Base-by-base conservation (phyloP, 2,329 filamentous ascomycete genomes). In the Amesomyces nigricolor region DNA sequence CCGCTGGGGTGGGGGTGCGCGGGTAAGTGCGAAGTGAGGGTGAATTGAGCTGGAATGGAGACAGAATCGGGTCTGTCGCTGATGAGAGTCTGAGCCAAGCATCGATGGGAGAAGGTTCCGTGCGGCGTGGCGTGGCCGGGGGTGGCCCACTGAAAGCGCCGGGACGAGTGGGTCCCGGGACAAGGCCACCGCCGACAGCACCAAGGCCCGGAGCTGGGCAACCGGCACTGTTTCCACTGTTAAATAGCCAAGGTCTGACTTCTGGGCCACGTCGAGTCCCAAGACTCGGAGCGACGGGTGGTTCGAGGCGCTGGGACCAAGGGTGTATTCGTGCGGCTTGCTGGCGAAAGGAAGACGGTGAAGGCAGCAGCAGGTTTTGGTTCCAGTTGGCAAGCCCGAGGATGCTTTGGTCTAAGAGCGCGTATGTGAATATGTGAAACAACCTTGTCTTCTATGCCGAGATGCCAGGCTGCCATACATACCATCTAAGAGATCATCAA, bases 401-500 rank as follows among this genome's bases (percentile, higher is more conserved):
- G 30, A 32, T 1, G 30, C 30, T 32, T 10, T 32, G 30, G 30
- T 32, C 30, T 32, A 32, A 32, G 30, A 32, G 17, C 17, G 17
- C 17, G 17, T 19, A 2, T 19, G 17, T 19, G 5, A 32, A 11
- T 16, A 40, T 40, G 39, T 40, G 30, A 32, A 10, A 32, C 30
- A 10, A 10, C 30, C 7, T 32, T 32, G 30, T 32, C 6, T 32
- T 32, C 30, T 4, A 10, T 7, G 30, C 30, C 30, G 10, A 32
- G 6, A 32, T 32, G 7, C 10, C 30, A 10, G 30, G 30, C 30
- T 39, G 17, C 47, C 9, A 16, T 37, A 11, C 35, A 16, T 61
- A 61, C 60, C 60, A 52, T 56, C 56, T 26, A 58, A 45, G 22
- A 57, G 50, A 16, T 61, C 58, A 39, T 58, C 58, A 40, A 58